Conservation (phyloP, 208 protist genomes). For the Leishmania guyanensis region DNA sequence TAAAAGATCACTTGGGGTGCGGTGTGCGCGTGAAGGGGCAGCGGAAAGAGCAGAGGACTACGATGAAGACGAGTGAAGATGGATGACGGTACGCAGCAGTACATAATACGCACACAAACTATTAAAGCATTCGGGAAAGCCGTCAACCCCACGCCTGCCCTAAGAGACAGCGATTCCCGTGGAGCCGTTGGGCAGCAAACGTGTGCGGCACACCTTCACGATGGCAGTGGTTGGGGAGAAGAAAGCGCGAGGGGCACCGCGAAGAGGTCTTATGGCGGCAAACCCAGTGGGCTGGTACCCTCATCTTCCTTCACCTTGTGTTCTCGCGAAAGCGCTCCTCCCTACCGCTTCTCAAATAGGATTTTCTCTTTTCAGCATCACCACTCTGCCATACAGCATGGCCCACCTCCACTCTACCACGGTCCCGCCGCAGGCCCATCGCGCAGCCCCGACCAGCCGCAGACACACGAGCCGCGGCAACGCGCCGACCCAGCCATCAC, state of each 20-base stretch:
- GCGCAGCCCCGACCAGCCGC: too few relatives aligned
- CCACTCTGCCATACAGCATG: neutral
- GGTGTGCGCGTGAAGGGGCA: neutral
- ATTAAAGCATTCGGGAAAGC: neutral
- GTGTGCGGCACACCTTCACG: neutral
- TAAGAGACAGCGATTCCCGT: neutral
- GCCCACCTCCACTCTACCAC: neutral
- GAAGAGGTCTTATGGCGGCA: too few relatives aligned
- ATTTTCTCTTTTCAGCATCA: neutral
- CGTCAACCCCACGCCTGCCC: neutral
- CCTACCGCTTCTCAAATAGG: neutral
- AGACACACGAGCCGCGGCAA: neutral
- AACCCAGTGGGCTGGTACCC: neutral
- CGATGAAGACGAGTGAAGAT: neutral
- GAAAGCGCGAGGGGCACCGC: neutral
- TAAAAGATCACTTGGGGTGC: neutral
- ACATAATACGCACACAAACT: neutral
- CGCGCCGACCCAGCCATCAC: neutral
- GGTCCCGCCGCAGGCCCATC: neutral
- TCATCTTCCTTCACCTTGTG: neutral
- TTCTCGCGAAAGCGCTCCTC: neutral
- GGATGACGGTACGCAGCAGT: neutral
- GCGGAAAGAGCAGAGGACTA: neutral
- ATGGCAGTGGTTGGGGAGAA: neutral
- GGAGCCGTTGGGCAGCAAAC: neutral